Conservation (phyloP, 768 basidiomycete genomes). For the Hebeloma cylindrosporum region DNA sequence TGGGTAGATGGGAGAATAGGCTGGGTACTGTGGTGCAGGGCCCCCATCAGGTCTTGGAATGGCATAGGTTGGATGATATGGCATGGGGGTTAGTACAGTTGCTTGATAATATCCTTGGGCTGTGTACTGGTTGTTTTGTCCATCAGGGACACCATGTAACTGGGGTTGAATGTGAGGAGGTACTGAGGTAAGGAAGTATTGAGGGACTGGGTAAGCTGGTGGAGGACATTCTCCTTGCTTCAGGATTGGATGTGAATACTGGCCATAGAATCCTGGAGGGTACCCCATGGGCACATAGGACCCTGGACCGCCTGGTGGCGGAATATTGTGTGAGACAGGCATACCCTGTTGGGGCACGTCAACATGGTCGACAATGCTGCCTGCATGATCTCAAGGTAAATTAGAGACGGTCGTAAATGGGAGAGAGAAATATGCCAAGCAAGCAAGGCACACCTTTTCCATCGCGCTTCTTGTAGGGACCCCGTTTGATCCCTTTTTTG, state of each 20-base stretch:
- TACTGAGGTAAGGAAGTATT: constrained; percentile 47
- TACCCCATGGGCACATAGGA: constrained; percentile 56
- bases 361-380: constrained; percentile 48
- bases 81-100: constrained; percentile 19
- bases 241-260: constrained; percentile 49
- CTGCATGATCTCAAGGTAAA: constrained; percentile 57
- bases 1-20: constrained; percentile 20
- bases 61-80: constrained; percentile 29
- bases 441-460: constrained; percentile 65
- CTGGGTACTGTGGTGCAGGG: constrained; percentile 25
- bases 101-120: constrained; percentile 25
- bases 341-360: constrained; percentile 41
- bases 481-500: constrained; percentile 83
- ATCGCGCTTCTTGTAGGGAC: constrained; percentile 96
- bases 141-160: constrained; percentile 37
- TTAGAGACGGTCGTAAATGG: constrained; percentile 42
- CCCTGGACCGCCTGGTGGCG: constrained; percentile 38
- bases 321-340: constrained; percentile 40
- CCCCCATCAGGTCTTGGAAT: constrained; percentile 32
- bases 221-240: constrained; percentile 56
- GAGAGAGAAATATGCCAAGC: constrained; percentile 13
- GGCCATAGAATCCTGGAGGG: constrained; percentile 54
- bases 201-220: constrained; percentile 48
- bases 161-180: constrained; percentile 40
- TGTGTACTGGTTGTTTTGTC: constrained; percentile 34